Conservation (phyloP, 2,329 filamentous ascomycete genomes). For the Epichloe bromicola region DNA sequence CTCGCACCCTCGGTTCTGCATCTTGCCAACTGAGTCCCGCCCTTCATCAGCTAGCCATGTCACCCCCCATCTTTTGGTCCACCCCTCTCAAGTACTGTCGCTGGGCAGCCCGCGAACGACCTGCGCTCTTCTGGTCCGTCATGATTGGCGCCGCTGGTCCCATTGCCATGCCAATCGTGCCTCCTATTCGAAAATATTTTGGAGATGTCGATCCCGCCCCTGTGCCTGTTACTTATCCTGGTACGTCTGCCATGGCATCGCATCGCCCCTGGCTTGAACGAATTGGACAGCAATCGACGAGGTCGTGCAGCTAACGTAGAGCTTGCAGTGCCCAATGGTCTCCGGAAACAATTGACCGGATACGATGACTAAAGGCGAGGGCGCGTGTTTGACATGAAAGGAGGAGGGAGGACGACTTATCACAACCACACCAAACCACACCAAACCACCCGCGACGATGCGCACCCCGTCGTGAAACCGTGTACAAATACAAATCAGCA, state of each 20-base stretch:
- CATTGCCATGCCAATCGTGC: slow-evolving; percentile 53
- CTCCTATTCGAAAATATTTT: slow-evolving; percentile 57
- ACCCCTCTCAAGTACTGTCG: slow-evolving; percentile 66
- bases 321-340: slow-evolving; percentile 39
- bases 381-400: background rate
- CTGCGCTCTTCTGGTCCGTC: slow-evolving; percentile 82
- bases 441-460: background rate
- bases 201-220: slow-evolving; percentile 60
- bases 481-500: slow-evolving; percentile 7
- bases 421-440: background rate
- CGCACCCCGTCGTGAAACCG: background rate
- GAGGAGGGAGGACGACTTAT: background rate
- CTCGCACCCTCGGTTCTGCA: background rate
- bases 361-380: slow-evolving; percentile 41
- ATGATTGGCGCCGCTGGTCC: slow-evolving; percentile 64
- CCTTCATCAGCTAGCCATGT: slow-evolving; percentile 35
- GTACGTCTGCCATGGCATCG: slow-evolving; percentile 40
- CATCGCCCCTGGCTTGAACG: background rate
- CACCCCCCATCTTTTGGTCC: slow-evolving; percentile 67
- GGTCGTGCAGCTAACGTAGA: background rate
- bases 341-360: slow-evolving; percentile 45
- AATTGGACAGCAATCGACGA: background rate
- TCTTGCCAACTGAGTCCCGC: background rate
- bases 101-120: slow-evolving; percentile 80
- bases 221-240: slow-evolving; percentile 83